Base-by-base conservation (phyloP, 2,329 filamentous ascomycete species). In the Hypoxylon sp. region DNA sequence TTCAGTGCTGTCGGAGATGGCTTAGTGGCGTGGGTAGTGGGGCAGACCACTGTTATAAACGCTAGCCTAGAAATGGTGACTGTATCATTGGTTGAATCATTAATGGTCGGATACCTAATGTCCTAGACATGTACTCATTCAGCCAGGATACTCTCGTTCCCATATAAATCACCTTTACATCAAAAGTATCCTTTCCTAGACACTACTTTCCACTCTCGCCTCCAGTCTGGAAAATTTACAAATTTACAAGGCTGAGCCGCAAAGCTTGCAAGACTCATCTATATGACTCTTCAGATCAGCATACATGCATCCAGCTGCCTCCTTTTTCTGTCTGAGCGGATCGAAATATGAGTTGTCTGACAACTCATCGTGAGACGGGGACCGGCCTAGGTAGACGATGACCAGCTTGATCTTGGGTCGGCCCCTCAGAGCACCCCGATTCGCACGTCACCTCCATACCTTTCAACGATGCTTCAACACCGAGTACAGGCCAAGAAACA, bases 311-410 rank as follows among this genome's bases (percentile, higher is more conserved):
- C 27, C 42, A 10, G 3, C 32, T 46, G 19, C 24, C 31, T 32
- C 24, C 42, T 35, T 54, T 24, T 11, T 32, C 31, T 31, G 13
- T 39, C 8, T 27, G 13, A 35, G 32, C 53, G 6, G 19, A 57
- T 37, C 44, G 39, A 31, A 57, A 59, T 60, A 71, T 72, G 68
- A 65, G 54, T 60, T 62, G 31, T 47, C 32, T 53, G 58, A 61
- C 47, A 64, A 42, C 52, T 54, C 56, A 63, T 56, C 57, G 61
- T 46, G 54, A 44, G 6, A 51, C 44, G 31, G 60, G 58, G 66
- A 46, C 54, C 47, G 57, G 65, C 51, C 65, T 58, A 67, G 55
- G 55, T 57, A 66, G 61, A 72, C 50, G 55, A 76, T 76, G 74
- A 72, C 54, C 68, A 69, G 65, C 56, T 63, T 67, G 15, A 17